phyloP scores from a whole-genome alignment of 1,284 basidiomycete species.

The Ustilago tritici region DNA sequence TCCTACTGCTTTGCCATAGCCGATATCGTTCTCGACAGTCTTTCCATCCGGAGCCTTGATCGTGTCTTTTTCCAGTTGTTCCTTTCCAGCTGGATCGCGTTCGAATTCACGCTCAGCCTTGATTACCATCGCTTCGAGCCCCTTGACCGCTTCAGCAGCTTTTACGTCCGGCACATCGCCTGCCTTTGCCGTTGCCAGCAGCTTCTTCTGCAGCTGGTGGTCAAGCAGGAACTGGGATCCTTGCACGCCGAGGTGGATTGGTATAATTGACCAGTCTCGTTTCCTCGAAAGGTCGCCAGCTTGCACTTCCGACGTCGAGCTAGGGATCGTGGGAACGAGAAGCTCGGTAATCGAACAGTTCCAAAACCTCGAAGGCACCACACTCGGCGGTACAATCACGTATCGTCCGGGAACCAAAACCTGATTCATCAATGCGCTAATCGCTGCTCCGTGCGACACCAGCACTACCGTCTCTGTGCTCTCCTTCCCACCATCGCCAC shows the following conservation, averaged over 20 bases:
- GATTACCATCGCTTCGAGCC: slow-evolving; percentile 25
- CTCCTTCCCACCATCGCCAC: background rate
- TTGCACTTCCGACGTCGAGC: background rate
- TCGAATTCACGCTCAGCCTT: slow-evolving; percentile 39
- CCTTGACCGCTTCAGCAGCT: background rate
- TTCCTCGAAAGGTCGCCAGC: slow-evolving; percentile 24
- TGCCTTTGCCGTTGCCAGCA: slow-evolving; percentile 9
- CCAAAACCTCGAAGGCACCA: slow-evolving; percentile 58
- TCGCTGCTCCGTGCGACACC: slow-evolving; percentile 64
- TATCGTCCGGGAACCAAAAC: slow-evolving; percentile 54
- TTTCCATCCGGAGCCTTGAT: slow-evolving; percentile 38
- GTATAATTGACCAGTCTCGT: slow-evolving; percentile 38
- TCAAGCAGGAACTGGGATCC: slow-evolving; percentile 44
- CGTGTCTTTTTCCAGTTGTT: slow-evolving; percentile 30
- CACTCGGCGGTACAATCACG: slow-evolving; percentile 21
- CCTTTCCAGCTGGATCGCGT: slow-evolving; percentile 27
- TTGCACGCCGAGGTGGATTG: slow-evolving; percentile 43
- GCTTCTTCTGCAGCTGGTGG: slow-evolving; percentile 36
- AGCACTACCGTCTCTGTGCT: slow-evolving; percentile 54
- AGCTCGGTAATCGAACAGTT: slow-evolving; percentile 68
- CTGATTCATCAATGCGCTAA: slow-evolving; percentile 60
- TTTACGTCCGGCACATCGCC: background rate
- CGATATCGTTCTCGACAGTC: slow-evolving; percentile 37
- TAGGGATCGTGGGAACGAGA: slow-evolving; percentile 31
- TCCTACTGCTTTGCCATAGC: slow-evolving; percentile 33